These are phyloP conservation scores for Phellopilus nigrolimitatus DNA, from an alignment of 1,284 basidiomycete species.

Conservation along the genomic window DNA sequence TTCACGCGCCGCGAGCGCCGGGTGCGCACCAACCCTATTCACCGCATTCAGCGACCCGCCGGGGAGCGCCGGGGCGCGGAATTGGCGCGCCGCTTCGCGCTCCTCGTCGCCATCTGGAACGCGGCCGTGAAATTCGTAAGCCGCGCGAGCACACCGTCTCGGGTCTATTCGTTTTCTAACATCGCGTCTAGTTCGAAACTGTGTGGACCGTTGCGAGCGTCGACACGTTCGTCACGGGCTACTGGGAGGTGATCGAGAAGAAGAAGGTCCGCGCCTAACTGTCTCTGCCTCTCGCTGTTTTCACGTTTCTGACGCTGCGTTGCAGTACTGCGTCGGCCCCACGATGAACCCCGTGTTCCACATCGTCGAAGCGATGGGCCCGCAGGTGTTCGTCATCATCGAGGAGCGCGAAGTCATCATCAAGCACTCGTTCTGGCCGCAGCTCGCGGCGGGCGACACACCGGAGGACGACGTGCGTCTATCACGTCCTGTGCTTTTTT, in stretches of 20 bases:
- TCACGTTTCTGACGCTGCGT: not conserved
- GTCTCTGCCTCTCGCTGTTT: not conserved
- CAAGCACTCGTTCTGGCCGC: conserved; percentile 8
- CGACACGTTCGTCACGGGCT: not conserved
- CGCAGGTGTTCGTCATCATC: not conserved
- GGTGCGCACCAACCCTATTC: no score
- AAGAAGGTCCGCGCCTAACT: not conserved
- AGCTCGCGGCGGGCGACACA: conserved; percentile 90
- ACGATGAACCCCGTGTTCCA: not conserved
- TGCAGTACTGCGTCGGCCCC: not conserved
- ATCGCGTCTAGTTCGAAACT: not conserved
- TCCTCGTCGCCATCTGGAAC: no score
- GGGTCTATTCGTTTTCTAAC: not conserved
- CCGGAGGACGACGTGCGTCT: conserved; percentile 43
- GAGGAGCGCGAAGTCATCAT: conserved; percentile 1
- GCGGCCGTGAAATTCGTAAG: no score
- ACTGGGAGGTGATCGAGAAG: not conserved
- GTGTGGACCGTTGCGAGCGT: not conserved
- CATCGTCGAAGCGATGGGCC: not conserved
- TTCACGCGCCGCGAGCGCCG: no score
- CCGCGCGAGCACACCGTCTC: no score
- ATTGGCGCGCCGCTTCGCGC: no score
- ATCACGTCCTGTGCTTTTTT: conserved; percentile 23
- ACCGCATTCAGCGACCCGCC: no score
- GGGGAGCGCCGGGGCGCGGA: no score